Conservation (phyloP, 2,329 filamentous ascomycete species). For the Penicillium corylophilum region DNA sequence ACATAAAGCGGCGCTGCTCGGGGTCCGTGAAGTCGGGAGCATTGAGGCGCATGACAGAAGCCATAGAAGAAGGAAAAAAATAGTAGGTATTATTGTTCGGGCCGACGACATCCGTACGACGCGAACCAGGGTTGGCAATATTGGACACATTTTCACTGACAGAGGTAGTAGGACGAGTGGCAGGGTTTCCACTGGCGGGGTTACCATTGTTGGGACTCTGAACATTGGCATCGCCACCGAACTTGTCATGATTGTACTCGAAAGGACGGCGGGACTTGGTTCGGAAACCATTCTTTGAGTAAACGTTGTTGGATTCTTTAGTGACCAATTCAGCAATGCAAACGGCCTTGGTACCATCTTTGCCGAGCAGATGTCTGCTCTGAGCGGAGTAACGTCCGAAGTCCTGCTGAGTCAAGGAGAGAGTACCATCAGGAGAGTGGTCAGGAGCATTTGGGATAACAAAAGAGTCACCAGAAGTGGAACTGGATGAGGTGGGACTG, state of each 20-base stretch:
- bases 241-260: not conserved
- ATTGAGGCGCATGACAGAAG: not conserved
- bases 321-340: not conserved
- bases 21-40: not conserved
- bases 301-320: not conserved
- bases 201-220: not conserved
- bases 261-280: constrained; percentile 4
- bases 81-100: too few relatives aligned
- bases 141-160: not conserved
- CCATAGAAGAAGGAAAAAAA: too few relatives aligned
- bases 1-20: not conserved
- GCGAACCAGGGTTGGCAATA: not conserved
- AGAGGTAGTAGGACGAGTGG: not conserved
- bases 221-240: too few relatives aligned
- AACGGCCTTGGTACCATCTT: not conserved
- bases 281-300: not conserved
- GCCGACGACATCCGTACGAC: too few relatives aligned
- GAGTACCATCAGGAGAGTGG: not conserved
- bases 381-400: not conserved
- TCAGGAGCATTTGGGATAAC: not conserved
- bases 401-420: not conserved
- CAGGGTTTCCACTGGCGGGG: not conserved
- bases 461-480: not conserved
- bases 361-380: not conserved
- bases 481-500: not conserved